Percentiles rank a stretch among this genome's conserved stretches.
phyloP scores from a whole-genome alignment of 2,329 filamentous ascomycete genomes.

The Mycosphaerella sp. region DNA sequence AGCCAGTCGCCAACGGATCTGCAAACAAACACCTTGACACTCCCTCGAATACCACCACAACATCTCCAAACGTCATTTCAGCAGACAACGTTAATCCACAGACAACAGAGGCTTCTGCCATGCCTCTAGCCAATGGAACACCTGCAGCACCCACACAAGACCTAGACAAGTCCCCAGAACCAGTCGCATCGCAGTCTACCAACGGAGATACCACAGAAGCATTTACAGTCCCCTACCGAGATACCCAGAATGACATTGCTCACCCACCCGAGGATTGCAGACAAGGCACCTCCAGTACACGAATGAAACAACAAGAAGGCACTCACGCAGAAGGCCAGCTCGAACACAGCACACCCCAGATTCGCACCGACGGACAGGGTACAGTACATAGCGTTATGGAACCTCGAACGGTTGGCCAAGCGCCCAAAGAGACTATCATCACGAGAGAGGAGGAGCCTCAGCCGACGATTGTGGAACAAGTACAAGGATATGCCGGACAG shows the following conservation, averaged over 20 bases:
- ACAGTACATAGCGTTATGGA: slow-evolving; percentile 45
- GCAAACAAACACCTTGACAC: neutral
- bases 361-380: slow-evolving; percentile 40
- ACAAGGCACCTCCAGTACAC: slow-evolving; percentile 39
- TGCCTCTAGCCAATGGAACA: slow-evolving; percentile 1
- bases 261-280: slow-evolving; percentile 34
- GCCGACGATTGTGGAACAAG: slow-evolving; percentile 40
- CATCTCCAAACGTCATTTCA: slow-evolving; percentile 3
- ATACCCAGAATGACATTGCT: slow-evolving; percentile 31
- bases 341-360: slow-evolving; percentile 40
- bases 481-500: slow-evolving; percentile 36
- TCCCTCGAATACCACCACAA: neutral
- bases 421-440: slow-evolving; percentile 42
- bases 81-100: slow-evolving; percentile 6
- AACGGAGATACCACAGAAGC: slow-evolving; percentile 20
- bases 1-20: slow-evolving; percentile 5
- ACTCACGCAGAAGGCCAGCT: slow-evolving; percentile 43
- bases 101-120: slow-evolving; percentile 1
- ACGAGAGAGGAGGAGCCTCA: slow-evolving; percentile 30
- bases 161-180: slow-evolving; percentile 12
- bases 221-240: slow-evolving; percentile 25
- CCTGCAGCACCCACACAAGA: slow-evolving; percentile 8
- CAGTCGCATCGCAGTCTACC: slow-evolving; percentile 10
- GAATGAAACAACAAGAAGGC: slow-evolving; percentile 38
- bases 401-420: slow-evolving; percentile 45